These are phyloP conservation scores for Byssothecium circinans DNA, from an alignment of 2,329 filamentous ascomycete species.

Conservation along the genomic window DNA sequence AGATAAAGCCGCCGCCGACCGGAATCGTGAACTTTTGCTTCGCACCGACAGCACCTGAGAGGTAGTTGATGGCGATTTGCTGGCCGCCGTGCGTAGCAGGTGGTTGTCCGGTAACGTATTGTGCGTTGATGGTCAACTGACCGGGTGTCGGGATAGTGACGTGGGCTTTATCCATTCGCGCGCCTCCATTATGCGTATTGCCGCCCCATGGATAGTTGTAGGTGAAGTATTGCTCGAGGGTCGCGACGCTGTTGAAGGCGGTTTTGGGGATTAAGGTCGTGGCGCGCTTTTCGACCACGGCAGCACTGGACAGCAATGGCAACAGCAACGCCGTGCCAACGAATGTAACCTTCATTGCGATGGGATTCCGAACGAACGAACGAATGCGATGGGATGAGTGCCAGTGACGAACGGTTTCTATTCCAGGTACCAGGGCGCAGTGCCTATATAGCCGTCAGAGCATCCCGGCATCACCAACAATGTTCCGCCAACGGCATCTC, in stretches of 20 bases:
- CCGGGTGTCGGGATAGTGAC: constrained; percentile 45
- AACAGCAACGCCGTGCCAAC: constrained; percentile 4
- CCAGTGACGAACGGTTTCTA: neutral
- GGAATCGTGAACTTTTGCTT: constrained; percentile 47
- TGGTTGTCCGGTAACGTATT: constrained; percentile 47
- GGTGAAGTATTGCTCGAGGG: constrained; percentile 48
- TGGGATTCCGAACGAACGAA: neutral
- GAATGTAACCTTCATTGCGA: constrained; percentile 1
- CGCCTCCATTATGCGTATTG: constrained; percentile 58
- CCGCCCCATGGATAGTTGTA: constrained; percentile 62
- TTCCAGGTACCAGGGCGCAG: neutral
- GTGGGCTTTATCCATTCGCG: constrained; percentile 56
- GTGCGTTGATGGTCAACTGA: constrained; percentile 53
- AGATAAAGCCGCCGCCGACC: constrained; percentile 43
- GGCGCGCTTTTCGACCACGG: constrained; percentile 11
- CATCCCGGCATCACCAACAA: neutral
- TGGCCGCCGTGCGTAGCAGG: constrained; percentile 33
- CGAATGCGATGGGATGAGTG: neutral
- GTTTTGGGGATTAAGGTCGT: constrained; percentile 31
- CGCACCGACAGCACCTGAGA: constrained; percentile 53
- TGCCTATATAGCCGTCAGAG: neutral
- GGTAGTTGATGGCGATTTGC: constrained; percentile 52
- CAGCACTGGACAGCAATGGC: constrained; percentile 1
- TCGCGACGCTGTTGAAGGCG: constrained; percentile 35
- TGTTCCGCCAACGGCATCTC: neutral